Evolutionary conservation across 306 rosid genomes (phyloP), one percentile per base, ranked within the genome.

Genomic region (Dryas drummondii): DNA sequence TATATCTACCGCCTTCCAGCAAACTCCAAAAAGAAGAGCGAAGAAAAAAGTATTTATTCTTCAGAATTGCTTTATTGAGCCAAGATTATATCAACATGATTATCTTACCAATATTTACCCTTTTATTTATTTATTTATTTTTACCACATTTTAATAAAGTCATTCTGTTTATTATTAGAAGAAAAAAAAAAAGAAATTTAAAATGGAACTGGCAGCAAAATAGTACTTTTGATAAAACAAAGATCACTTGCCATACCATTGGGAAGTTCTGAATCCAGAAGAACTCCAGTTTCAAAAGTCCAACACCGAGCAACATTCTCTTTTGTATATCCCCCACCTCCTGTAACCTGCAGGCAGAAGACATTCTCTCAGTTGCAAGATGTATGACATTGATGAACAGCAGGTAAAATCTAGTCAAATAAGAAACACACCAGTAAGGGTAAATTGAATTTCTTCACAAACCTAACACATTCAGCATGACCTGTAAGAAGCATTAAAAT

Each of bases 241-340:
- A 16, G 71, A 62, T 46, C 57, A 72, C 58, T 76, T 56, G 62
- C 46, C 64, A 68, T 87, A 94, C 98, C 97, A 81, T 94, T 90
- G 59, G 98, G 96, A 82, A 94, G 93, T 66, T 94, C 97, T 27
- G 96, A 90, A 79, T 91, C 98, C 56, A 94, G 87, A 82, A 94
- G 93, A 85, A 91, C 97, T 65, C 98, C 98, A 67, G 98, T 94
- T 89, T 94, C 98, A 68, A 94, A 80, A 0, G 97, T 79, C 98
- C 98, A 94, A 82, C 98, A 94, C 48, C 98, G 89, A 83, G 98
- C 98, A 78, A 94, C 98, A 84, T 94, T 94, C 82, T 94, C 98
- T 87, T 94, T 94, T 7, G 97, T 94, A 83, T 94, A 94, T 68
- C 98, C 98, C 59, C 98, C 98, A 41, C 98, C 98, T 74, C 98